phyloP scores from a whole-genome alignment of 257 asterid genomes.

The Ligustrum vulgare region DNA sequence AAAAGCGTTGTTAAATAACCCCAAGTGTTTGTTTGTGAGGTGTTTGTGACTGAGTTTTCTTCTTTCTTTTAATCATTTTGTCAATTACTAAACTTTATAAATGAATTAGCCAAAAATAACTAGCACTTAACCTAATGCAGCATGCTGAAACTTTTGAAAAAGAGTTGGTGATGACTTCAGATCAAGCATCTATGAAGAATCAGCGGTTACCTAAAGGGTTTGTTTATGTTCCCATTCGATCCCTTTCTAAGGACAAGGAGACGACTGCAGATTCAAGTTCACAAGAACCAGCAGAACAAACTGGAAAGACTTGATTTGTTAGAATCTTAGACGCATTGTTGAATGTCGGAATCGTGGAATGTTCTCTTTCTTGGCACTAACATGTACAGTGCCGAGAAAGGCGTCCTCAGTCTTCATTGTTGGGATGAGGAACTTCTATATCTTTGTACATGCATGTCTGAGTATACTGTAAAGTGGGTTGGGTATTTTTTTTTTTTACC shows the following conservation, averaged over 20 bases:
- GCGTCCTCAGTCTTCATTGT: slow-evolving; percentile 6
- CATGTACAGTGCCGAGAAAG: slow-evolving; percentile 18
- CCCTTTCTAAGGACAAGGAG: slow-evolving; percentile 76
- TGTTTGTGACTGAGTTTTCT: slow-evolving; percentile 8
- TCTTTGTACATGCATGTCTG: slow-evolving; percentile 36
- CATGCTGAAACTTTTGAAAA: slow-evolving; percentile 73
- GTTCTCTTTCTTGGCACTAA: slow-evolving; percentile 22
- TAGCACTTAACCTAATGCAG: slow-evolving; percentile 36
- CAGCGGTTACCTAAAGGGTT: slow-evolving; percentile 86
- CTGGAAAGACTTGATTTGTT: slow-evolving; percentile 32
- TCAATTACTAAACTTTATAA: background rate
- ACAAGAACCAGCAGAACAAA: slow-evolving; percentile 43
- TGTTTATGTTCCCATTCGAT: slow-evolving; percentile 77
- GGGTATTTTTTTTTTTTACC: slow-evolving; percentile 40
- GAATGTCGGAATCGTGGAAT: slow-evolving; percentile 8
- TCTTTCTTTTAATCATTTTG: background rate
- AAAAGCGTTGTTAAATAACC: too few species aligned
- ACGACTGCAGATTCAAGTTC: slow-evolving; percentile 44
- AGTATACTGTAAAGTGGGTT: slow-evolving; percentile 37
- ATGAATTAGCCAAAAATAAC: slow-evolving; percentile 20
- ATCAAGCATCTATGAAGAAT: slow-evolving; percentile 87
- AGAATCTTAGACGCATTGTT: slow-evolving; percentile 3
- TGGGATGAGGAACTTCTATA: slow-evolving; percentile 26
- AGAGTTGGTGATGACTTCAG: slow-evolving; percentile 90
- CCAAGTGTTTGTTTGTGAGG: background rate